Percentiles rank a stretch among this genome's conserved stretches.
Evolutionary conservation across 176 grass and related monocot genomes (phyloP).

Genomic region (Themeda triandra): DNA sequence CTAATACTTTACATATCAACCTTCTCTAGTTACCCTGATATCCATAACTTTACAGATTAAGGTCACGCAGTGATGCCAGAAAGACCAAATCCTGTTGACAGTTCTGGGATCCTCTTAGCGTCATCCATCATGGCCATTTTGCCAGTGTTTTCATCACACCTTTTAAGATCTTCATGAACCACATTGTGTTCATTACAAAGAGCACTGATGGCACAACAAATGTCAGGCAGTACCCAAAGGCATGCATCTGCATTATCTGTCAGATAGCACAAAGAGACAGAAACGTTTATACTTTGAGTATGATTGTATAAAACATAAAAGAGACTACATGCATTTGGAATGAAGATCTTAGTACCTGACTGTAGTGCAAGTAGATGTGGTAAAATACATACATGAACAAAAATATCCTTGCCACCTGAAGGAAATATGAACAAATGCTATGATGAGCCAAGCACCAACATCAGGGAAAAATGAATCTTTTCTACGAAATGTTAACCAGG

Average conservation of each 20-base stretch:
- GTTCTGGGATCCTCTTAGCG: background rate
- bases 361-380: constrained; percentile 76
- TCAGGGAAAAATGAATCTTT: background rate
- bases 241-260: constrained; percentile 75
- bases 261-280: background rate
- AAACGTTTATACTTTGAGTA: background rate
- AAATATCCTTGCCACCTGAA: constrained; percentile 91
- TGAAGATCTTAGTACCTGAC: constrained; percentile 61
- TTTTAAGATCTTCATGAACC: constrained; percentile 93
- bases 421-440: constrained; percentile 25
- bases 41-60: constrained; percentile 46
- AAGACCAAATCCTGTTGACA: background rate
- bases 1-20: constrained; percentile 42
- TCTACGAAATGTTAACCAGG: constrained; percentile 2
- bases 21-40: constrained; percentile 38
- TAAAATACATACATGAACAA: constrained; percentile 93
- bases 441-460: constrained; percentile 13
- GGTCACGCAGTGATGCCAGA: background rate
- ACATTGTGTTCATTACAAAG: constrained; percentile 84
- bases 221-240: constrained; percentile 65
- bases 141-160: constrained; percentile 81
- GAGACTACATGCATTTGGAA: background rate
- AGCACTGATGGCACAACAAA: constrained; percentile 54
- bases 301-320: constrained; percentile 29
- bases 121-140: constrained; percentile 51